Percentiles rank a stretch among this genome's conserved stretches.
Evolutionary conservation across 1,139 yeast species (phyloP).

Genomic region (Meyerozyma athensensis): DNA sequence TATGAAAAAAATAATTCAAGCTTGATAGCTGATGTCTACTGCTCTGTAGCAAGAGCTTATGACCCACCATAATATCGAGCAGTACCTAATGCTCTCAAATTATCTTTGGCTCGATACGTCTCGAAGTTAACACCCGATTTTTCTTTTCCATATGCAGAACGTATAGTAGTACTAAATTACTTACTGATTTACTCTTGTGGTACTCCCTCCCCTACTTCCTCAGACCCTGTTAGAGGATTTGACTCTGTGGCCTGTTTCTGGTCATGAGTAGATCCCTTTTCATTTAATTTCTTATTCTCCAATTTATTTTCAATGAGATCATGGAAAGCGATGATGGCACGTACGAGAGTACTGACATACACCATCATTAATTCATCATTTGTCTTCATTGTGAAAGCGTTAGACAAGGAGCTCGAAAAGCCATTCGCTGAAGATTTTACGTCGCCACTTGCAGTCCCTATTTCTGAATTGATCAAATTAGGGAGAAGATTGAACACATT

Average conservation of each 20-base stretch:
- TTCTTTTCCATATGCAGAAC: neutral
- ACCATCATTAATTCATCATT: slow-evolving; percentile 95
- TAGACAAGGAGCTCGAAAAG: slow-evolving; percentile 45
- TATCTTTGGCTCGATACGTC: too few relatives aligned
- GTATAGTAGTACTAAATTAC: too few relatives aligned
- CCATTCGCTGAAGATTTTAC: slow-evolving; percentile 10
- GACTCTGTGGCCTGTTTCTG: slow-evolving; percentile 6
- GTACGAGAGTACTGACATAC: slow-evolving; percentile 81
- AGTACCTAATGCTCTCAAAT: too few relatives aligned
- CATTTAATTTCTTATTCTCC: slow-evolving; percentile 60
- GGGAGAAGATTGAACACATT: slow-evolving; percentile 93
- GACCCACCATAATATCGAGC: too few relatives aligned
- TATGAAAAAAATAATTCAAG: slow-evolving; percentile 39
- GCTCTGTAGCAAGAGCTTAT: slow-evolving; percentile 3
- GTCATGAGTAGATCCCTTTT: slow-evolving; percentile 25
- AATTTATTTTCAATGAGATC: slow-evolving; percentile 94
- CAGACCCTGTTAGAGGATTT: slow-evolving; percentile 6
- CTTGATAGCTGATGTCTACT: slow-evolving; percentile 21
- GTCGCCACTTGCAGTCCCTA: slow-evolving; percentile 15
- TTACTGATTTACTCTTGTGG: slow-evolving; percentile 10
- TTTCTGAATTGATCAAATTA: slow-evolving; percentile 41
- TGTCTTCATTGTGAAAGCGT: slow-evolving; percentile 86
- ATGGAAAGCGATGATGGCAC: slow-evolving; percentile 95
- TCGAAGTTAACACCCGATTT: neutral
- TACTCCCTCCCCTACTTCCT: slow-evolving; percentile 10